Conservation (phyloP, 805 yeast genomes). For the Candida sanyiensis region DNA sequence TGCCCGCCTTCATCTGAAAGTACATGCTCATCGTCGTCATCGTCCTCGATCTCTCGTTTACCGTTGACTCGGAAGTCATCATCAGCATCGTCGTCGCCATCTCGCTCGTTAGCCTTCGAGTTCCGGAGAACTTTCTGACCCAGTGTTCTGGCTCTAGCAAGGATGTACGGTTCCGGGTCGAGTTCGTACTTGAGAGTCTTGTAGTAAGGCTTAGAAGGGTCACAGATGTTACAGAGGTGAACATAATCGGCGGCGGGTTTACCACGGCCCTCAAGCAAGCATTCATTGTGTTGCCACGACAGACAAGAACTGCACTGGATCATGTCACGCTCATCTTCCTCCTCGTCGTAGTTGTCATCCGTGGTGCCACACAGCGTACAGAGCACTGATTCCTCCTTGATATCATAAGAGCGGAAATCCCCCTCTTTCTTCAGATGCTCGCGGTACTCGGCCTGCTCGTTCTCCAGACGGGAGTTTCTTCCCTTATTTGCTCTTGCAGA, state of each 20-base stretch:
- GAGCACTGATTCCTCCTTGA: constrained; percentile 34
- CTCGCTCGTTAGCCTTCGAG: constrained; percentile 3
- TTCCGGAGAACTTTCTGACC: not conserved
- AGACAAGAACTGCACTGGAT: constrained; percentile 60
- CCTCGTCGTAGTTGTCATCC: constrained; percentile 52
- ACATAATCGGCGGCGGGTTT: constrained; percentile 43
- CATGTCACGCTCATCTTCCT: constrained; percentile 52
- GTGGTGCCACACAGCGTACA: constrained; percentile 61
- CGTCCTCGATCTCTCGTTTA: constrained; percentile 10
- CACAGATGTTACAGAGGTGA: constrained; percentile 55
- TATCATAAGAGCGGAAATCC: constrained; percentile 13
- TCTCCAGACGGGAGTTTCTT: constrained; percentile 28
- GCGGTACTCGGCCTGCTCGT: constrained; percentile 23
- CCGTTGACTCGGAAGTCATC: constrained; percentile 9
- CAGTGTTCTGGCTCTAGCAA: constrained; percentile 12
- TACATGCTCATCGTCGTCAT: constrained; percentile 5
- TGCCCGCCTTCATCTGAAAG: constrained; percentile 3
- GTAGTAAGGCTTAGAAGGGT: constrained; percentile 30
- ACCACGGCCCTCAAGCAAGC: constrained; percentile 44
- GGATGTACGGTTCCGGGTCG: constrained; percentile 22
- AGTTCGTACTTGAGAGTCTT: constrained; percentile 29
- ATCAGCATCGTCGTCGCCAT: constrained; percentile 6
- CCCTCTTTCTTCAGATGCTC: constrained; percentile 12
- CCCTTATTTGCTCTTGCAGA: constrained; percentile 41
- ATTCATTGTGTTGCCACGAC: constrained; percentile 68